Base-by-base conservation (phyloP, 2,329 filamentous ascomycete genomes). In the Xylaria sp. region DNA sequence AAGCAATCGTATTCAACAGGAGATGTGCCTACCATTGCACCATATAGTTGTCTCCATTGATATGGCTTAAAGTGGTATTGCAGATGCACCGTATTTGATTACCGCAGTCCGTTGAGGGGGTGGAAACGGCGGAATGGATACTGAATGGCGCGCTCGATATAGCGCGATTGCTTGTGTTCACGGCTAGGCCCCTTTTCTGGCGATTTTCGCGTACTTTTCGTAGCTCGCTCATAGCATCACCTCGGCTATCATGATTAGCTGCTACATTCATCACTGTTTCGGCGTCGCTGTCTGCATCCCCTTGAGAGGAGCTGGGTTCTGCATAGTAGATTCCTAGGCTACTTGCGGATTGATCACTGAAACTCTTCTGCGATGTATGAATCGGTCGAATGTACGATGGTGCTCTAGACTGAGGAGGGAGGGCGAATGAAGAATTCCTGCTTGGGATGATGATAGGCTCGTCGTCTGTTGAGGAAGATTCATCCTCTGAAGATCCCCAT, bases 361-460 rank as follows among this genome's bases (percentile, higher is more conserved):
- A 74, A 67, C 84, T 86, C 30, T 82, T 81, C 61, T 82, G 82
- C 1, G 82, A 82, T 4, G 79, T 79, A 70, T 85, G 82, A 36
- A 85, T 84, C 24, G 84, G 82, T 1, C 82, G 82, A 7, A 78
- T 72, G 2, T 83, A 81, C 3, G 78, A 73, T 4, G 85, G 84
- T 69, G 83, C 85, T 34, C 81, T 78, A 0, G 86, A 85, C 62
- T 88, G 85, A 0, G 86, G 86, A 0, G 86, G 86, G 7, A 88
- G 78, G 1, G 83, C 85, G 76, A 89, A 90, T 0, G 88, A 90
- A 3, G 82, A 82, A 68, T 84, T 87, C 51, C 88, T 83, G 75
- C 88, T 90, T 34, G 88, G 88, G 47, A 91, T 88, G 58, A 90
- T 84, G 68, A 90, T 90, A 12, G 87, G 87, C 65, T 90, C 89